These are phyloP conservation scores for Trichoderma semiorbis DNA, from an alignment of 2,329 filamentous ascomycete genomes.

Conservation along the genomic window DNA sequence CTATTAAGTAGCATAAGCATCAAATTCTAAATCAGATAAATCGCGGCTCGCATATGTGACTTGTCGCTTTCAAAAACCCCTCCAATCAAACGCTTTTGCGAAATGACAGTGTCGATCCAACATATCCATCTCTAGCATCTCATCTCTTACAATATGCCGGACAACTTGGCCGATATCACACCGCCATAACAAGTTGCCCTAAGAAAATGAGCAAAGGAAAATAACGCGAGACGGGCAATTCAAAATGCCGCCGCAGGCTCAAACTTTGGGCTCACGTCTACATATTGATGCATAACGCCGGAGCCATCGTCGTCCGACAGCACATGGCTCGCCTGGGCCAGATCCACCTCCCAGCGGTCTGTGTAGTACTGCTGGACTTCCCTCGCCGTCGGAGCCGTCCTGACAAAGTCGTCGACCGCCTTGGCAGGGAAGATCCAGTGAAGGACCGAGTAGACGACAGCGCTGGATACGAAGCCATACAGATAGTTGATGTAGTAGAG, in stretches of 20 bases:
- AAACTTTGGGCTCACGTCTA: background rate
- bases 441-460: conserved; percentile 30
- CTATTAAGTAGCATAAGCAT: background rate
- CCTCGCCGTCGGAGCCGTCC: conserved; percentile 21
- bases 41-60: background rate
- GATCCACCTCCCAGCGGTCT: conserved; percentile 32
- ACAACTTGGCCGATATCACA: background rate
- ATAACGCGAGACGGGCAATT: background rate
- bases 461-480: conserved; percentile 37
- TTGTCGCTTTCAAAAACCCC: background rate
- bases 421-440: conserved; percentile 31
- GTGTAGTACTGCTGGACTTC: conserved; percentile 30
- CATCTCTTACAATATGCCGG: background rate
- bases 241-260: background rate
- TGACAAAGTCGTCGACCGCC: conserved; percentile 31
- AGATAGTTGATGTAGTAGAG: conserved; percentile 40
- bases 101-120: background rate
- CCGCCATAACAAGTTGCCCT: background rate
- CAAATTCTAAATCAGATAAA: background rate
- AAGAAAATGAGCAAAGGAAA: background rate
- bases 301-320: conserved; percentile 18
- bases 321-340: conserved; percentile 18
- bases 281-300: background rate
- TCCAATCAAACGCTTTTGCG: background rate
- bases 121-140: background rate